Percentiles rank a stretch among this genome's conserved stretches.
Conservation (phyloP, 139 green algal species). For the Volvox reticuliferus region DNA sequence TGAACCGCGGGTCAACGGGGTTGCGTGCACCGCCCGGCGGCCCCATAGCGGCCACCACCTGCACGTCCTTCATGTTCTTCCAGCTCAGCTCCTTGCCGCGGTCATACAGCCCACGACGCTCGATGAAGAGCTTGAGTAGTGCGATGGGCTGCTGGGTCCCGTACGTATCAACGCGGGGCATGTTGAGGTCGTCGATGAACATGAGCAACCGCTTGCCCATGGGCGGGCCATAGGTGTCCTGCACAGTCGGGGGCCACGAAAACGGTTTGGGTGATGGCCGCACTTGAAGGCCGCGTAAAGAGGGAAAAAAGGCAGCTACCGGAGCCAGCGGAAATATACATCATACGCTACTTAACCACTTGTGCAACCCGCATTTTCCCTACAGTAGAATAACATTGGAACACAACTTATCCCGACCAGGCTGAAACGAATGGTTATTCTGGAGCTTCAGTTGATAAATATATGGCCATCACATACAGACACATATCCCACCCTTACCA, state of each 20-base stretch:
- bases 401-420: no score
- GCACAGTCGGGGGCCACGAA: not conserved
- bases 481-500: no score
- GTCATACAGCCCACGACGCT: conserved; percentile 84
- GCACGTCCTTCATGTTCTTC: conserved; percentile 93
- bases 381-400: no score
- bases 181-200: conserved; percentile 91
- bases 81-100: conserved; percentile 92
- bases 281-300: no score
- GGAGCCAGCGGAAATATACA: no score
- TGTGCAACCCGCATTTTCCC: no score
- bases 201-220: conserved; percentile 85
- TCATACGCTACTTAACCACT: no score
- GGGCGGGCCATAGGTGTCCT: conserved; percentile 85
- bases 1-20: conserved; percentile 87
- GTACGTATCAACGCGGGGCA: conserved; percentile 86
- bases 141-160: conserved; percentile 91
- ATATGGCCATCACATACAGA: no score
- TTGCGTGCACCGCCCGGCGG: conserved; percentile 89
- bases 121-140: conserved; percentile 87
- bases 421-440: no score
- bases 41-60: conserved; percentile 89
- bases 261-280: no score
- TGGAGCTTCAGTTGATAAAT: no score
- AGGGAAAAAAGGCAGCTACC: no score